Base-by-base conservation (phyloP, 129 eudicot genomes). In the Arctium lappa region DNA sequence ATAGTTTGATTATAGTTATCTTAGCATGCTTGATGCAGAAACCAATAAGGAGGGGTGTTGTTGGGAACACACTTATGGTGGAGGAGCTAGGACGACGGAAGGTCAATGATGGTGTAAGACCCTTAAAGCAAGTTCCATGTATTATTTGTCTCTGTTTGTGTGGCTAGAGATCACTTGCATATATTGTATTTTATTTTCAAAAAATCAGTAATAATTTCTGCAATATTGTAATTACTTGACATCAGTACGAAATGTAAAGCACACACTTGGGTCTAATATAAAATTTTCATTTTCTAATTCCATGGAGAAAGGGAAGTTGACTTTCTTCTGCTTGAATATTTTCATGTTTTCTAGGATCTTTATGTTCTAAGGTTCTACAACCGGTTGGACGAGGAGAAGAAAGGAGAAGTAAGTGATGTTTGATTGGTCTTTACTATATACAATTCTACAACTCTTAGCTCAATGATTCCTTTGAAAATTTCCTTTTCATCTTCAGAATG, bases 341-440 rank as follows among this genome's bases (percentile, higher is more conserved):
- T 76, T 80, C 39, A 16, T 72, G 22, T 80, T 77, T 78, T 66
- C 38, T 82, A 96, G 99, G 99, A 96, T 82, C 78, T 89, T 56
- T 93, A 96, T 86, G 98, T 90, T 86, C 84, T 96, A 72, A 89
- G 96, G 91, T 87, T 96, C 81, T 91, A 89, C 89, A 96, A 91
- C 80, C 96, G 98, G 77, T 82, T 96, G 89, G 99, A 96, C 73
- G 97, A 91, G 86, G 83, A 93, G 31, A 90, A 88, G 82, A 96
- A 87, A 89, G 99, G 99, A 79, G 98, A 96, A 89, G 99, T 96
- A 88, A 93, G 99, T 90, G 75, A 48, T 72, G 3, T 50, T 77
- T 29, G 46, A 7, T 7, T 77, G 29, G 6, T 56, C 65, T 78
- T 15, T 27, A 36, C 44, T 15, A 33, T 13, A 3, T 42, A 85